Evolutionary conservation across 169 alveolate species (phyloP).

Genomic region (Plasmodium fragile): DNA sequence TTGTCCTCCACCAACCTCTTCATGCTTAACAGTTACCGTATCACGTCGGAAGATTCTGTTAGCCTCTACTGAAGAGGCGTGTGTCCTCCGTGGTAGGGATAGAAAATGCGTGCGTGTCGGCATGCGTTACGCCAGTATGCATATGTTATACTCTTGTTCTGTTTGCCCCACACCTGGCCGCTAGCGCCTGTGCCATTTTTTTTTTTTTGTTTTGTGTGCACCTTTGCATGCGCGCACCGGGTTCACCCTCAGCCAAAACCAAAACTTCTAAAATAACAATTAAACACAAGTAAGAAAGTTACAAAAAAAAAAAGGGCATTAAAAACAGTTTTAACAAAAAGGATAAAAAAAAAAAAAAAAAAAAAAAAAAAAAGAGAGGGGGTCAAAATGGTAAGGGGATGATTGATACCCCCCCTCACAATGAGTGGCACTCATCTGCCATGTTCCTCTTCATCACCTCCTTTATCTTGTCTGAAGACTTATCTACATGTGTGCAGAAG

Average conservation of each 20-base stretch:
- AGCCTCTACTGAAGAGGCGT: not conserved
- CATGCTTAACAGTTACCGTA: constrained; percentile 22
- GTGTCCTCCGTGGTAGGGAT: not conserved
- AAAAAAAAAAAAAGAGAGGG: not conserved
- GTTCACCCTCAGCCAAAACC: not conserved
- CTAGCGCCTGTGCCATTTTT: not conserved
- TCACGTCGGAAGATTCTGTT: constrained; percentile 26
- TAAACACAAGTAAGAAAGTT: not conserved
- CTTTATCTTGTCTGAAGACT: constrained; percentile 60
- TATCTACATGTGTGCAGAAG: not conserved
- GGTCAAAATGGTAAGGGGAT: not conserved
- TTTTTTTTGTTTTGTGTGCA: constrained; percentile 3
- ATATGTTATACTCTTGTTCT: not conserved
- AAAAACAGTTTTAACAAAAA: not conserved
- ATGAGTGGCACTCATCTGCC: constrained; percentile 57
- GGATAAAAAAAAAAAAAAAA: no score
- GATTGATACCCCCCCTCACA: not conserved
- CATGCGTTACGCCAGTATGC: not conserved
- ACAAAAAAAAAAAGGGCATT: not conserved
- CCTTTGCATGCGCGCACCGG: not conserved
- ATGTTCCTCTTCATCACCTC: constrained; percentile 74
- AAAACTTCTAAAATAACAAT: not conserved
- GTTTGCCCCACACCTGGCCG: not conserved
- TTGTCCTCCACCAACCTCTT: constrained; percentile 30
- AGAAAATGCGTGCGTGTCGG: not conserved